Evolutionary conservation across 169 alveolate genomes (phyloP), one percentile per base, ranked within the genome.

Genomic region (Plasmodium gallinaceum): DNA sequence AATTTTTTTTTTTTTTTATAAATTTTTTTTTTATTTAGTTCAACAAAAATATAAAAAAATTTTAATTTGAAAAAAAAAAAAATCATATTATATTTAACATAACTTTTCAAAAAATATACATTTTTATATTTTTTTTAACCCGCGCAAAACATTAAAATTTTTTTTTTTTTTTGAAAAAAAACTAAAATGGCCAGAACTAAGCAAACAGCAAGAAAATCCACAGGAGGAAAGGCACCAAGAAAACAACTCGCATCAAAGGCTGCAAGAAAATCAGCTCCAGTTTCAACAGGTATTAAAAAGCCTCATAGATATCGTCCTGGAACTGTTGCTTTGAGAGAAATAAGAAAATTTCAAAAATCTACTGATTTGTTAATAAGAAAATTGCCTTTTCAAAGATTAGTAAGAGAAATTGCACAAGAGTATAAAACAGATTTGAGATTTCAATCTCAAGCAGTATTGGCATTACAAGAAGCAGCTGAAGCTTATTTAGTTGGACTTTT

Each of bases 261-360:
- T 16, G 99, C 99, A n/a, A 94, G 99, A 88, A 98, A 98, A 93
- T 95, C 99, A 18, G 99, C 99, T 43, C 99, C 99, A 54, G 97
- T 97, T 18, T 93, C 99, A 0, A 98, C 99, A 18, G 99, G 99
- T 73, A 95, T 98, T 89, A 98, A 98, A 95, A 98, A 98, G 93
- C 99, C 99, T 58, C 99, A 98, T 83, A 95, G 99, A 91, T 98
- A 97, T 97, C 97, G 99, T 83, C 99, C 99, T 24, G 99, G 99
- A 85, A 98, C 99, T 18, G 99, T 98, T 64, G 99, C 99, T 26
- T 94, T 98, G 45, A 96, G 99, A 91, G 99, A 99, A 93, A 99
- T 99, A 78, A 96, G 99, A 90, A 97, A 97, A 91, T 99, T 96
- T 96, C 98, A 98, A 91, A 97, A 97, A 88, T 94, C 98, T 8